Percentiles rank a stretch among this genome's conserved stretches.
Conservation (phyloP, 768 basidiomycete species). For the Amylocystis lapponica region DNA sequence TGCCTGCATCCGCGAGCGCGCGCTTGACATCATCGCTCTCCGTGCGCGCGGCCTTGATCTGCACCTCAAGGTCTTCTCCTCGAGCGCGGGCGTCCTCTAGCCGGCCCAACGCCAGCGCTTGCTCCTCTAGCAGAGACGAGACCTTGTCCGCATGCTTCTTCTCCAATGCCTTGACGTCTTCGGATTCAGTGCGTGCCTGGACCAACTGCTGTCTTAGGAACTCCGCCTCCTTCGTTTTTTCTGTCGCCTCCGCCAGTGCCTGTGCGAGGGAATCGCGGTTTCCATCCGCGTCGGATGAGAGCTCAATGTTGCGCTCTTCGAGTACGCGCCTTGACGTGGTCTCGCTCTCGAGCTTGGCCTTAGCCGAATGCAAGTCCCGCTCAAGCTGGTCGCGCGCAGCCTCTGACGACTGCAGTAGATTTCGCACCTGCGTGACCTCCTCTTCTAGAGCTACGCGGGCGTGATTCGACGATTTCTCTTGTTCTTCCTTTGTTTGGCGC, state of each 20-base stretch:
- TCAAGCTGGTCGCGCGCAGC: slow-evolving; percentile 49
- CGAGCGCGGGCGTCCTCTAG: slow-evolving; percentile 71
- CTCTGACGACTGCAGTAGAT: slow-evolving; percentile 36
- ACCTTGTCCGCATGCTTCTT: slow-evolving; percentile 58
- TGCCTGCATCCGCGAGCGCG: slow-evolving; percentile 60
- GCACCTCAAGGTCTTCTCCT: slow-evolving; percentile 69
- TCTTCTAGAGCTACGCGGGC: slow-evolving; percentile 49
- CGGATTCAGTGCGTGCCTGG: slow-evolving; percentile 55
- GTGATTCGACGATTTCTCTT: slow-evolving; percentile 54
- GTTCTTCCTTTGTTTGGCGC: slow-evolving; percentile 49
- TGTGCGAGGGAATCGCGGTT: slow-evolving; percentile 48
- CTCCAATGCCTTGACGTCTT: slow-evolving; percentile 65
- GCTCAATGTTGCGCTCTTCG: slow-evolving; percentile 57
- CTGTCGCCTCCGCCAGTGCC: slow-evolving; percentile 64
- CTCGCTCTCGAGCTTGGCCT: slow-evolving; percentile 60
- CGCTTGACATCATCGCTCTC: slow-evolving; percentile 70
- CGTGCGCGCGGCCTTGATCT: slow-evolving; percentile 61
- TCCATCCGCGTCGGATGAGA: slow-evolving; percentile 48
- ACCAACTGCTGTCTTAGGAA: slow-evolving; percentile 55
- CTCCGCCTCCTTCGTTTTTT: slow-evolving; percentile 57
- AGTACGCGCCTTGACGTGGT: slow-evolving; percentile 51
- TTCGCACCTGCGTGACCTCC: slow-evolving; percentile 51
- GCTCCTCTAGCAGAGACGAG: slow-evolving; percentile 64
- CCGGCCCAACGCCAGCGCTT: slow-evolving; percentile 61
- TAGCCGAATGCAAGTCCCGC: slow-evolving; percentile 57